phyloP scores from a whole-genome alignment of 495 filamentous ascomycete species.

The Letharia columbiana region DNA sequence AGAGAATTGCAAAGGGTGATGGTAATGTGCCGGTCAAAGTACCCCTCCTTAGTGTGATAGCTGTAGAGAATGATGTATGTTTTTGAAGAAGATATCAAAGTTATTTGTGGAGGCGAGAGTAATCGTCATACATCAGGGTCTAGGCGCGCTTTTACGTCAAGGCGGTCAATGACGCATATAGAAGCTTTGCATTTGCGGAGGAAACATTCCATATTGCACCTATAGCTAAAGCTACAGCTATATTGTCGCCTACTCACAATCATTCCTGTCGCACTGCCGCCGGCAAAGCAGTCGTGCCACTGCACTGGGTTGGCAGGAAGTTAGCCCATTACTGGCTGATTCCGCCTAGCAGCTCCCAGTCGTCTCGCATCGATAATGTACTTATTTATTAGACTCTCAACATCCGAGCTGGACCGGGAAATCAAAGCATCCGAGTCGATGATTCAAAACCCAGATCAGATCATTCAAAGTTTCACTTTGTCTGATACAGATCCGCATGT shows the following conservation, averaged over 20 bases:
- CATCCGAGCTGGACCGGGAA: not conserved
- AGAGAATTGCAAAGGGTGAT: not conserved
- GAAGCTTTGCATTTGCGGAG: not conserved
- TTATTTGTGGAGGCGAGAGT: not conserved
- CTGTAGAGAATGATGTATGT: too few relatives aligned
- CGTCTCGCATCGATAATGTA: not conserved
- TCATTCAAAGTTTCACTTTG: not conserved
- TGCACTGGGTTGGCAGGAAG: too few relatives aligned
- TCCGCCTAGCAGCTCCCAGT: too few relatives aligned
- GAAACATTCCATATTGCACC: not conserved
- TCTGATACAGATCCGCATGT: not conserved
- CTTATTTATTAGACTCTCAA: not conserved
- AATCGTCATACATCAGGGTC: constrained; percentile 9
- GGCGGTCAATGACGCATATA: constrained; percentile 6
- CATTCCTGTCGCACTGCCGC: not conserved
- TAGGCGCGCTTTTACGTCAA: constrained; percentile 15
- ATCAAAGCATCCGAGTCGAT: not conserved
- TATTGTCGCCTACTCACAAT: not conserved
- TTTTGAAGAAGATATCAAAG: not conserved
- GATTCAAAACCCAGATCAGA: not conserved
- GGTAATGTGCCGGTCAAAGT: not conserved
- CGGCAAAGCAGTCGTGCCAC: not conserved
- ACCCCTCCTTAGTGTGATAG: not conserved
- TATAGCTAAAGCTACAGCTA: not conserved
- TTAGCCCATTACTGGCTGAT: too few relatives aligned